Evolutionary conservation across 176 grass and related monocot species (phyloP).

Genomic region (Musa acuminata): DNA sequence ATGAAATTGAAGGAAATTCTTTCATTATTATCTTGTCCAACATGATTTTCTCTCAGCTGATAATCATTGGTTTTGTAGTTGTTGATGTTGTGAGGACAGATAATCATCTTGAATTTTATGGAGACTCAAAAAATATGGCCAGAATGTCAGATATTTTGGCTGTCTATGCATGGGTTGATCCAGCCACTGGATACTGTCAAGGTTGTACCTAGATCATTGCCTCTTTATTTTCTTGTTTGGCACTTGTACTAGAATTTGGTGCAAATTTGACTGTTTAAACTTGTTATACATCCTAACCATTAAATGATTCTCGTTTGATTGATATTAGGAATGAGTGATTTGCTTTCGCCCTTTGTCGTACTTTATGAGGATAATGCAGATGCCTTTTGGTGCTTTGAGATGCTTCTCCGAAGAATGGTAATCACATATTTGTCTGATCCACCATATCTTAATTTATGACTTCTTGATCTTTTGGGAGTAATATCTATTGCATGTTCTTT

Average conservation of each 20-base stretch:
- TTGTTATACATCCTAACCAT: neutral
- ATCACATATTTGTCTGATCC: constrained; percentile 10
- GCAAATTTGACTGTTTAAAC: constrained; percentile 11
- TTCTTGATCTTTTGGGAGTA: constrained; percentile 19
- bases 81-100: constrained; percentile 99
- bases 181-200: constrained; percentile 97
- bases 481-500: constrained; percentile 11
- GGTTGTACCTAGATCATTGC: constrained; percentile 28
- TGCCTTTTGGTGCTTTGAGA: constrained; percentile 99
- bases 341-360: constrained; percentile 97
- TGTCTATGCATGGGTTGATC: constrained; percentile 99
- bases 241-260: constrained; percentile 3
- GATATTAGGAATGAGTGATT: constrained; percentile 85
- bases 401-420: constrained; percentile 96
- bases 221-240: constrained; percentile 12
- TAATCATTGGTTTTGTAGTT: constrained; percentile 37
- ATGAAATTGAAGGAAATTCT: neutral
- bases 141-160: constrained; percentile 99
- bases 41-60: neutral
- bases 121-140: constrained; percentile 96
- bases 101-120: constrained; percentile 89
- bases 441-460: constrained; percentile 21
- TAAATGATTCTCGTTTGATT: constrained; percentile 17
- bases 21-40: neutral
- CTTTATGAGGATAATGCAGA: constrained; percentile 93